Evolutionary conservation across 768 basidiomycete genomes (phyloP), one percentile per base, ranked within the genome.

Genomic region (Suillus variegatus): DNA sequence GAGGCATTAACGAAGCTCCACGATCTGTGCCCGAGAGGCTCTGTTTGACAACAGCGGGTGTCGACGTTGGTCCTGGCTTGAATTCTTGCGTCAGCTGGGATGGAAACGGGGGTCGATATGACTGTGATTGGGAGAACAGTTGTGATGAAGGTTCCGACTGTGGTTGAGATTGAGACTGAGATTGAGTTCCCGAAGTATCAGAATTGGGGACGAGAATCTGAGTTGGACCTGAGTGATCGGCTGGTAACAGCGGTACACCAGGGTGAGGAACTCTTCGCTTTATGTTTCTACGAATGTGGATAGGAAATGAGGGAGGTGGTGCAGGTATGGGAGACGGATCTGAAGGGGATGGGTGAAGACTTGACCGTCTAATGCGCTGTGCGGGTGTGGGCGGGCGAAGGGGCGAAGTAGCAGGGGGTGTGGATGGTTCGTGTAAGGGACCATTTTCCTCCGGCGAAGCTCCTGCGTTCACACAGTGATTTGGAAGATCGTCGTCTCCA

Each of bases 151-250:
- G 69, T 44, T 74, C 73, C 22, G 70, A 66, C 41, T 78, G 78
- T 25, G 75, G 73, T 62, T 78, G 80, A 4, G 78, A 78, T 38
- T 72, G 75, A 4, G 71, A 69, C 47, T 79, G 78, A 14, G 74
- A 72, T 22, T 70, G 74, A 12, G 74, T 72, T 41, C 71, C 76
- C 1, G 85, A 87, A 1, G 81, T 79, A 67, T 88, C 86, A 12
- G 86, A 86, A 69, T 86, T 84, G 4, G 86, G 85, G 9, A 80
- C 86, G 28, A 88, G 72, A n/a, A 88, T 78, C 20, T 77, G 79
- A 38, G 72, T 78, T 6, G 81, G 76, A 28, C 79, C 82, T 61
- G 74, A 68, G 43, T 72, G 72, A 65, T 73, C 71, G 44, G 78
- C 72, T 57, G 70, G 70, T 28, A 81, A 77, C 65, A 74, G 77